phyloP scores from a whole-genome alignment of 352 stramenopile genomes.

The Globisporangium nunn region DNA sequence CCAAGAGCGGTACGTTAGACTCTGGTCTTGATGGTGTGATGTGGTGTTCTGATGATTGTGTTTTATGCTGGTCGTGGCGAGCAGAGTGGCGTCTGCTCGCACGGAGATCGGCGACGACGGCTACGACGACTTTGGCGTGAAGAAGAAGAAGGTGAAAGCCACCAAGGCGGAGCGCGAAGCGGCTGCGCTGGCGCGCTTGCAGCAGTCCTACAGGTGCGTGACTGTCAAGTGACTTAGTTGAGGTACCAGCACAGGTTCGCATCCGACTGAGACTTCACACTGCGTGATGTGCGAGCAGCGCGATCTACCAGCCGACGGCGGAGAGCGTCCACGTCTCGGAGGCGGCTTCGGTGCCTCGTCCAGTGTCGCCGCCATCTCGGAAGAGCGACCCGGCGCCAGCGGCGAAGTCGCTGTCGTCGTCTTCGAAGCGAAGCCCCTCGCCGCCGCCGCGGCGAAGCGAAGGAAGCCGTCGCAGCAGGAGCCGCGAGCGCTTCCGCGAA shows the following conservation, averaged over 20 bases:
- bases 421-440: constrained; percentile 12
- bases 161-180: constrained; percentile 74
- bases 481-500: constrained; percentile 17
- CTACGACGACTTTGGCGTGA: constrained; percentile 85
- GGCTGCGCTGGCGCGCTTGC: constrained; percentile 67
- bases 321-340: neutral
- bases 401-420: neutral
- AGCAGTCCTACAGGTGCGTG: constrained; percentile 71
- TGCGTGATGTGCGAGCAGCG: constrained; percentile 17
- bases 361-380: neutral
- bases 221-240: neutral
- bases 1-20: constrained; percentile 52
- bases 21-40: neutral
- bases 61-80: neutral
- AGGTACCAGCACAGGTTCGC: neutral
- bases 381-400: neutral
- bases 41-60: neutral
- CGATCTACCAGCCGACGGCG: constrained; percentile 33
- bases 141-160: constrained; percentile 72
- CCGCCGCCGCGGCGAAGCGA: constrained; percentile 19
- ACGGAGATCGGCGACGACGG: constrained; percentile 78
- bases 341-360: neutral
- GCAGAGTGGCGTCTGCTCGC: constrained; percentile 61
- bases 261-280: neutral
- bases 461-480: constrained; percentile 14